These are phyloP conservation scores for Tuber brumale DNA, from an alignment of 495 filamentous ascomycete genomes.

Conservation along the genomic window DNA sequence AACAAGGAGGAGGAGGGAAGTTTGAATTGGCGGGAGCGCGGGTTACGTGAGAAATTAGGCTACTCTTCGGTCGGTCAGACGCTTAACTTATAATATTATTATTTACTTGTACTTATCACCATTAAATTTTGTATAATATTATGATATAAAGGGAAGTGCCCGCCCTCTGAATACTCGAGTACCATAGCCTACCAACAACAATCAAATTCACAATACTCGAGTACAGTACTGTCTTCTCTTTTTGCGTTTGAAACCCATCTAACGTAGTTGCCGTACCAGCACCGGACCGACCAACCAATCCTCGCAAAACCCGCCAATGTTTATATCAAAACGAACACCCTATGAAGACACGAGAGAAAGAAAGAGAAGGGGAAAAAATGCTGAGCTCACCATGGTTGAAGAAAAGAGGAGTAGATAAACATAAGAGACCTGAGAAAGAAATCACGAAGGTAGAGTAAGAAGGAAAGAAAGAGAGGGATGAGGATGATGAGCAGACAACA, in stretches of 20 bases:
- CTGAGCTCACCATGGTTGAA: not conserved
- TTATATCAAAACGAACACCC: not conserved
- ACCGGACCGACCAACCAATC: not conserved
- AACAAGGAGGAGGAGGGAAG: not conserved
- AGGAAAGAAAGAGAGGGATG: not conserved
- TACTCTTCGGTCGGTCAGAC: not conserved
- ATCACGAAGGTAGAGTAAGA: not conserved
- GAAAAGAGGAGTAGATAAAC: not conserved
- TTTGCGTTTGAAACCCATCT: not conserved
- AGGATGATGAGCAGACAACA: not conserved
- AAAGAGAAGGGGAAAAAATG: not conserved
- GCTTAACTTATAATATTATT: not conserved
- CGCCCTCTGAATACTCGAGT: not conserved
- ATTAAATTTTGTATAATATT: not conserved
- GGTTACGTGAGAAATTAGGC: not conserved
- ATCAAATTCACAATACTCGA: not conserved
- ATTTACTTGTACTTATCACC: not conserved
- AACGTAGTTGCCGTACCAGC: not conserved
- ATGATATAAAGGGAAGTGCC: not conserved
- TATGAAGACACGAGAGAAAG: not conserved
- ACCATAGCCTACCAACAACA: not conserved
- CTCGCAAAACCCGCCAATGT: not conserved
- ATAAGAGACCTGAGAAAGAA: not conserved
- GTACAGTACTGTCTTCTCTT: not conserved
- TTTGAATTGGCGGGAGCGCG: not conserved